Base-by-base conservation (phyloP, 1,284 basidiomycete species). In the Xerocomus cyaneibrunnescens region DNA sequence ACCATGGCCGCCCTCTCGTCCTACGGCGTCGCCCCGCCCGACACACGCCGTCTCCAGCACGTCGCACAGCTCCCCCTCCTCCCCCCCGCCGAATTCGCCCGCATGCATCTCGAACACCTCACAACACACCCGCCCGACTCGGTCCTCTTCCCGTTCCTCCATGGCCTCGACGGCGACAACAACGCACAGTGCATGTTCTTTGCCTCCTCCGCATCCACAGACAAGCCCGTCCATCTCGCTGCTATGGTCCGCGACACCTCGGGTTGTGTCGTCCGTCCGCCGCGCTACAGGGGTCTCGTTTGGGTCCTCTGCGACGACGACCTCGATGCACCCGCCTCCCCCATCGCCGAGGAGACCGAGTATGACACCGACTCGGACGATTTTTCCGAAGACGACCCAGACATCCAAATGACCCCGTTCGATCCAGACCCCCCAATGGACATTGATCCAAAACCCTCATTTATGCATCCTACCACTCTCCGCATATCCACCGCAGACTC, bases 131-230 rank as follows among this genome's bases (percentile, higher is more conserved):
- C 88, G 4, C 85, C 87, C 1, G 90, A 92, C 73, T 74, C 77
- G 42, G 78, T 87, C 62, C 78, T 94, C 62, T 90, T 93, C 69
- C 87, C 92, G 25, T 90, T 94, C 76, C 71, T 91, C 47, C 85
- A 92, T 67, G 85, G 90, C 51, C 76, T 95, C 65, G 90, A 93
- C 62, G 85, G 88, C 59, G 78, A 85, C 56, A 89, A 90, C 65
- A 70, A 79, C 23, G 80, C 83, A 0, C 90, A 92, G 72, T 88
- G 87, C 65, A 74, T 77, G 28, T 93, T 93, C 75, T 93, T 92
- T 65, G 77, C 83, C 3, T 68, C 67, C 39, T 63, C 60, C 23
- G 61, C 37, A 16, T 52, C 56, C 8, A 57, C 48, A 14, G 60
- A 55, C 45, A 45, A 59, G 51, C 54, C 59, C 52, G 14, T 12